Evolutionary conservation across 768 basidiomycete genomes (phyloP).

Genomic region (Boletus fagicola): DNA sequence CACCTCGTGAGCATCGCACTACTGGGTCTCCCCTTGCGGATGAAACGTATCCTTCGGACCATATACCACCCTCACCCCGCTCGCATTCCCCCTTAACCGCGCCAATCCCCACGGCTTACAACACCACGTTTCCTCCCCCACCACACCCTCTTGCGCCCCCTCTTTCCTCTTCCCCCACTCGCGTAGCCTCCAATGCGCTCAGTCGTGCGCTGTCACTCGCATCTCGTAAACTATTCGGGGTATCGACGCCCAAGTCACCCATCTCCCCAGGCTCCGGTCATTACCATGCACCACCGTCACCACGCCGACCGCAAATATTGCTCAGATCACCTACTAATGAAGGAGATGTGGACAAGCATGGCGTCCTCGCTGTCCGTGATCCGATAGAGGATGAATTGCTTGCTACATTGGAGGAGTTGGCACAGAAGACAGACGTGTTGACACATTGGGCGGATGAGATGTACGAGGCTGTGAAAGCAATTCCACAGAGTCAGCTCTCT

Average conservation of each 20-base stretch:
- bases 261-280: constrained; percentile 35
- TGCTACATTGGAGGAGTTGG: constrained; percentile 79
- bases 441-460: constrained; percentile 95
- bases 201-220: constrained; percentile 78
- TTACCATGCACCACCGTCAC: constrained; percentile 51
- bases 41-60: constrained; percentile 39
- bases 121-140: constrained; percentile 69
- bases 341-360: constrained; percentile 33
- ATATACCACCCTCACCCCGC: constrained; percentile 26
- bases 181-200: constrained; percentile 69
- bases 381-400: constrained; percentile 83
- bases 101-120: constrained; percentile 24
- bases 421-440: constrained; percentile 93
- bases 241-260: constrained; percentile 40
- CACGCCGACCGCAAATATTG: constrained; percentile 56
- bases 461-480: constrained; percentile 82
- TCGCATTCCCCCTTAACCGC: constrained; percentile 26
- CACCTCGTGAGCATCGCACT: constrained; percentile 54
- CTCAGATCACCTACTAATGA: constrained; percentile 37
- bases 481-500: constrained; percentile 69
- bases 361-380: constrained; percentile 41
- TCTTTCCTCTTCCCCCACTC: constrained; percentile 65
- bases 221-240: constrained; percentile 77
- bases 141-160: constrained; percentile 49
- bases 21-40: constrained; percentile 49